Evolutionary conservation across 495 filamentous ascomycete species (phyloP).

Genomic region (Rostrohypoxylon terebratum): DNA sequence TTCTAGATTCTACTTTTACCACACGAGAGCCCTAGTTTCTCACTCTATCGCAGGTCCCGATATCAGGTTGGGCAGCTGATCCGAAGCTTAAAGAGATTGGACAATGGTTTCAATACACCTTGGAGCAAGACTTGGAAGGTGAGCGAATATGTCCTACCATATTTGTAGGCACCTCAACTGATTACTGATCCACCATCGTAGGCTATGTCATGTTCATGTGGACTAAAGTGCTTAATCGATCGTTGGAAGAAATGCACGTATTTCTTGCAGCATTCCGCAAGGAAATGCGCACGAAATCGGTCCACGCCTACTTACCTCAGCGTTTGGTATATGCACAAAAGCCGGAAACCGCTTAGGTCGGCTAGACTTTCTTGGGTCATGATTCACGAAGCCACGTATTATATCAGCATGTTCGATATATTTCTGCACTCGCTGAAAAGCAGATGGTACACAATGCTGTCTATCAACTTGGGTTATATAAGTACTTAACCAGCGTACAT

Average conservation of each 20-base stretch:
- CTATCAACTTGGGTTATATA: background rate
- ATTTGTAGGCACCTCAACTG: background rate
- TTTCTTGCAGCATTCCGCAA: slow-evolving; percentile 44
- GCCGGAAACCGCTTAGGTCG: slow-evolving; percentile 35
- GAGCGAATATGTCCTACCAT: background rate
- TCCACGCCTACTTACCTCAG: slow-evolving; percentile 45
- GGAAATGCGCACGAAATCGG: slow-evolving; percentile 40
- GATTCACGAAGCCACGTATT: slow-evolving; percentile 20
- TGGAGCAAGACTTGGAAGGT: slow-evolving; percentile 51
- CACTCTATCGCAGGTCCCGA: slow-evolving; percentile 44
- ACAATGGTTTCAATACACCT: slow-evolving; percentile 40
- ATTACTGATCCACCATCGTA: background rate
- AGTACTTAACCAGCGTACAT: background rate
- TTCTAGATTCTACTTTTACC: slow-evolving; percentile 47
- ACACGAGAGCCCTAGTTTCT: background rate
- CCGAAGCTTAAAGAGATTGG: slow-evolving; percentile 62
- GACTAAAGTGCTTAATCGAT: slow-evolving; percentile 49
- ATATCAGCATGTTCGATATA: slow-evolving; percentile 7
- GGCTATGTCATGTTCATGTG: slow-evolving; percentile 52
- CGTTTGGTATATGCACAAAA: slow-evolving; percentile 51
- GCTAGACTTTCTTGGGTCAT: background rate
- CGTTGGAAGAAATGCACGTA: slow-evolving; percentile 43
- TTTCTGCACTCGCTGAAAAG: slow-evolving; percentile 12
- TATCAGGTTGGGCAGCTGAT: slow-evolving; percentile 62
- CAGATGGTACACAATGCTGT: slow-evolving; percentile 9